A percentile compares a stretch with the other conserved stretches of the same genome.
Evolutionary conservation across 208 protist species (phyloP).

Genomic region (Porcisia hertigi): DNA sequence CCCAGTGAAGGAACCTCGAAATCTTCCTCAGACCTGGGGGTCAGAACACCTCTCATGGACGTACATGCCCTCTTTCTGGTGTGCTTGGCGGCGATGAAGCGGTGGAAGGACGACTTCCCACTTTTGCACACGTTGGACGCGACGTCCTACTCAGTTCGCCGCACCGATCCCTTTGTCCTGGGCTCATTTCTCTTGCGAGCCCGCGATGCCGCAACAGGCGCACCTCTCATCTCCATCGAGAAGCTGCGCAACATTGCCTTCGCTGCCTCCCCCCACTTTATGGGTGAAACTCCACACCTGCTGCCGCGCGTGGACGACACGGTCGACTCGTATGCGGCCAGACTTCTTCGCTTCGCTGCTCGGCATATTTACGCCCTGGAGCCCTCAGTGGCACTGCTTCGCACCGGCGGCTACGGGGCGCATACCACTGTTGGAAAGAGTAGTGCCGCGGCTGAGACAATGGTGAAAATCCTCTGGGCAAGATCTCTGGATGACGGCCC

Average conservation of each 20-base stretch:
- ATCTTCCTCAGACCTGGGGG: background rate
- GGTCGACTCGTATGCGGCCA: constrained; percentile 26
- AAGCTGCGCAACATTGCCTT: constrained; percentile 34
- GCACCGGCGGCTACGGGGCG: constrained; percentile 14
- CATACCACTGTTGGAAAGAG: background rate
- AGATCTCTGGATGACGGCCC: constrained; percentile 25
- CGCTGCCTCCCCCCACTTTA: constrained; percentile 32
- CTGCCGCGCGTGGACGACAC: constrained; percentile 37
- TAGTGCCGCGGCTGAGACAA: background rate
- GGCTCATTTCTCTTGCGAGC: constrained; percentile 38
- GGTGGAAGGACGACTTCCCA: constrained; percentile 16
- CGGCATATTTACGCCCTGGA: constrained; percentile 22
- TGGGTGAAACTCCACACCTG: constrained; percentile 16
- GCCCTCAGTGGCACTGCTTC: constrained; percentile 26
- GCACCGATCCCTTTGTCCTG: constrained; percentile 60
- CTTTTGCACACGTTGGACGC: constrained; percentile 26
- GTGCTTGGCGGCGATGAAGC: constrained; percentile 40
- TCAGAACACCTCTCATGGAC: constrained; percentile 1
- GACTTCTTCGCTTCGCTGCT: constrained; percentile 33
- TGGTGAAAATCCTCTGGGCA: background rate
- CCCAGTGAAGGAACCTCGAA: too few species aligned
- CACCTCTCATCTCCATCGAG: constrained; percentile 33
- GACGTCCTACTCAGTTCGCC: constrained; percentile 38
- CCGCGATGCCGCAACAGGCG: constrained; percentile 4
- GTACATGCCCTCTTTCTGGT: constrained; percentile 30